phyloP scores from a whole-genome alignment of 257 asterid species.

The Cordia subcordata region DNA sequence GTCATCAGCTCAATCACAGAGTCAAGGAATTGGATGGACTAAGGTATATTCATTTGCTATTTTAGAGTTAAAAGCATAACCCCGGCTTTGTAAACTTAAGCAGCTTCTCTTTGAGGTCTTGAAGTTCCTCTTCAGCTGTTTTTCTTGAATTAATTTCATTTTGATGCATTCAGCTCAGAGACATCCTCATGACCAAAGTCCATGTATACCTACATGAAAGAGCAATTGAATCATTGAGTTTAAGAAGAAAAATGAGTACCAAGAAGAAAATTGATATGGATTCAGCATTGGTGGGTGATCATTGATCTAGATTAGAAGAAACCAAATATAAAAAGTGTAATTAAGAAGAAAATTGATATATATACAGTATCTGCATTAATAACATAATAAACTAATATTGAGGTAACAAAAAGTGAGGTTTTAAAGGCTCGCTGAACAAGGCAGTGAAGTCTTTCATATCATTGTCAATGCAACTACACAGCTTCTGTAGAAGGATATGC shows the following conservation, averaged over 20 bases:
- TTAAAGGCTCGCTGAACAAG: too few species aligned
- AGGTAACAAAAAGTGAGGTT: too few species aligned
- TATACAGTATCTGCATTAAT: too few species aligned
- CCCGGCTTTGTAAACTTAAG: constrained; percentile 44
- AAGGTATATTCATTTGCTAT: background rate
- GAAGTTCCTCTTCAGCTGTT: constrained; percentile 86
- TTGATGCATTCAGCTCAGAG: constrained; percentile 66
- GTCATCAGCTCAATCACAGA: constrained; percentile 18
- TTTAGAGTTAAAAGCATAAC: constrained; percentile 34
- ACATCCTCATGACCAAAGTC: constrained; percentile 51
- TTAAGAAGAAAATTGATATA: too few species aligned
- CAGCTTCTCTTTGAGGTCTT: constrained; percentile 50
- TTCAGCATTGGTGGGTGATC: background rate
- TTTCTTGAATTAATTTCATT: constrained; percentile 61
- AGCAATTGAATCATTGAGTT: constrained; percentile 22
- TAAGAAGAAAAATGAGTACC: constrained; percentile 1
- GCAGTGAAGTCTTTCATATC: too few species aligned
- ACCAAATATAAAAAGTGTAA: too few species aligned
- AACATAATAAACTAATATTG: too few species aligned
- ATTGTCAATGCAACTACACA: too few species aligned
- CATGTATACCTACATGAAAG: constrained; percentile 34
- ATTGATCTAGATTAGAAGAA: too few species aligned
- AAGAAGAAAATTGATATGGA: background rate
- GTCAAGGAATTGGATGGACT: constrained; percentile 15
- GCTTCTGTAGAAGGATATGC: too few species aligned